Percentiles rank a stretch among this genome's conserved stretches.
Conservation (phyloP, 2,329 filamentous ascomycete genomes). For the Chaetomiaceae sp. region DNA sequence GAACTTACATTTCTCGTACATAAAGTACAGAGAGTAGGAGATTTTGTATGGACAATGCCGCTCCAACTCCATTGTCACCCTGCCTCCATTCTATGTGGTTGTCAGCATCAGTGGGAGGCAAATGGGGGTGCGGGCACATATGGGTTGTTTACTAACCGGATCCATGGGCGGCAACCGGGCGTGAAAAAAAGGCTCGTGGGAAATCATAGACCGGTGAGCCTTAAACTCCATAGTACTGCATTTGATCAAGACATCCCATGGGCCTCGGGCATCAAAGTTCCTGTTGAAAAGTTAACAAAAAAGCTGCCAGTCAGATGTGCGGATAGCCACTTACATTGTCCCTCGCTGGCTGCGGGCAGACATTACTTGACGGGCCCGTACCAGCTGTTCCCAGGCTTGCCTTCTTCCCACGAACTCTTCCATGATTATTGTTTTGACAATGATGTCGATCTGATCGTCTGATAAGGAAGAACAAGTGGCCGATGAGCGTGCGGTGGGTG, state of each 20-base stretch:
- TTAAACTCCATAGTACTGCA: conserved; percentile 13
- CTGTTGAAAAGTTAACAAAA: conserved; percentile 10
- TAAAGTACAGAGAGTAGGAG: conserved; percentile 26
- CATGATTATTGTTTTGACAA: too few species aligned
- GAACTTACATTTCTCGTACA: conserved; percentile 27
- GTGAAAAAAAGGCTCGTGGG: conserved; percentile 20
- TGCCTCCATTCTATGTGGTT: neutral
- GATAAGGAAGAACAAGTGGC: neutral
- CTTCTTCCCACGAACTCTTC: too few species aligned
- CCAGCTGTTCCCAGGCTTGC: too few species aligned
- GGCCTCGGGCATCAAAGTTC: conserved; percentile 17
- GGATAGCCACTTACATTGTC: conserved; percentile 16
- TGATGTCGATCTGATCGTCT: too few species aligned
- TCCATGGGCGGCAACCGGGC: conserved; percentile 11
- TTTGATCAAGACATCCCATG: conserved; percentile 22
- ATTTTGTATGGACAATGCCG: conserved; percentile 22
- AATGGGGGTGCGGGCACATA: too few species aligned
- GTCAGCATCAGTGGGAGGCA: too few species aligned
- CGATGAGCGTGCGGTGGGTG: neutral
- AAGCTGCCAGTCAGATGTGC: too few species aligned
- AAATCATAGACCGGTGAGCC: conserved; percentile 24
- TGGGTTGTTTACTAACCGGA: too few species aligned
- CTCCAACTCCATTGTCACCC: conserved; percentile 15
- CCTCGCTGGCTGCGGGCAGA: conserved; percentile 9
- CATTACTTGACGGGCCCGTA: conserved; percentile 10